Base-by-base conservation (phyloP, 1,284 basidiomycete genomes). In the Golubevia pallescens region DNA sequence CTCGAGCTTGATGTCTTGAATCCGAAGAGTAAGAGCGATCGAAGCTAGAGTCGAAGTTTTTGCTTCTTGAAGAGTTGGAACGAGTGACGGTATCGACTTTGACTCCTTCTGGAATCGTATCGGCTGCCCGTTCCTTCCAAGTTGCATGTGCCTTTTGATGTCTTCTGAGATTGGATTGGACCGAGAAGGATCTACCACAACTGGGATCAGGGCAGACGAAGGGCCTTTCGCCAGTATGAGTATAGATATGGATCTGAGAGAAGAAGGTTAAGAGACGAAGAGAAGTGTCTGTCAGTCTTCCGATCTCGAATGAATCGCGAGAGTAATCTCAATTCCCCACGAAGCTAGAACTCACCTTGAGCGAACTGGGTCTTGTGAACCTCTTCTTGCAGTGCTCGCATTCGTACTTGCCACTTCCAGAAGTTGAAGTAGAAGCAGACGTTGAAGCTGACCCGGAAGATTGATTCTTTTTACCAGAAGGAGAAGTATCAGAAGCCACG, bases 361-460 rank as follows among this genome's bases (percentile, higher is more conserved):
- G 88, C 84, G 92, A 93, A 72, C 92, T 93, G 0, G 92, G 92
- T 24, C 92, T 89, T 77, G 89, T 93, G 86, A 93, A 93, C 32
- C 90, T 90, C 83, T 93, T 93, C 24, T 90, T 89, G 81, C 92
- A 93, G 84, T 91, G 92, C 54, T 84, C 87, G 76, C 92, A 93
- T 75, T 92, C 91, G 78, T 93, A 93, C 82, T 91, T 91, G 61
- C 89, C 81, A n/a, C n/a, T n/a, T n/a, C n/a, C n/a, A 28, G 28
- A 28, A 28, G 28, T 28, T 28, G 28, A 28, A 28, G 28, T 28
- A 28, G 28, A 28, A 28, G 28, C 28, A 28, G 42, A 16, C 42
- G 42, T 48, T 48, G 42, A 48, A 16, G 13, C 16, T 48, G 42
- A 48, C 42, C 10, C 16, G 13, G 42, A 48, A 16, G 8, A 10